Evolutionary conservation across 1,284 basidiomycete genomes (phyloP).

Genomic region (Leccinum brunneo-olivaceum): DNA sequence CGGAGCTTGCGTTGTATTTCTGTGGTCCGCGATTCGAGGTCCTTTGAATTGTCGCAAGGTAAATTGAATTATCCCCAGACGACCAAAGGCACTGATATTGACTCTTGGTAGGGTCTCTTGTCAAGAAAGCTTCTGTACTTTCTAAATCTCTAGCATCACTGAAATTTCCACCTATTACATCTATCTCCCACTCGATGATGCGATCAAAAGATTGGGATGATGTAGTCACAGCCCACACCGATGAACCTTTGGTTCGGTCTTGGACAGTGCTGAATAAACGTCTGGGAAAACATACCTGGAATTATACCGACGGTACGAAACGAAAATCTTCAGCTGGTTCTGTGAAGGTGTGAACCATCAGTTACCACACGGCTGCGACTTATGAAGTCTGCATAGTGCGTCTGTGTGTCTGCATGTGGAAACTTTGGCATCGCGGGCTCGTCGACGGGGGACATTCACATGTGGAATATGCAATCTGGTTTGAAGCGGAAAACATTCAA

Average conservation of each 20-base stretch:
- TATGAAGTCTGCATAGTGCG: conserved; percentile 44
- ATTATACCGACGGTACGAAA: conserved; percentile 41
- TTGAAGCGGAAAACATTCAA: conserved; percentile 75
- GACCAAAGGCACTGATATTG: neutral
- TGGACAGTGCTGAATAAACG: conserved; percentile 85
- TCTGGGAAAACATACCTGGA: conserved; percentile 68
- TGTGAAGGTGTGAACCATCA: conserved; percentile 50
- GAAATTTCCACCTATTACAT: conserved; percentile 75
- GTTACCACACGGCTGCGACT: neutral
- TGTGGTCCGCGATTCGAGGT: conserved; percentile 89
- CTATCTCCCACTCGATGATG: conserved; percentile 74
- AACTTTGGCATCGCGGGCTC: conserved; percentile 90
- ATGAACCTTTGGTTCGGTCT: conserved; percentile 74
- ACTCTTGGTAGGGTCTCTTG: conserved; percentile 58
- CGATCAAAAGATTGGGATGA: conserved; percentile 98
- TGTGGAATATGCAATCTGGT: conserved; percentile 98
- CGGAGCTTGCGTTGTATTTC: conserved; percentile 85
- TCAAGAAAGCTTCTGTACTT: conserved; percentile 77
- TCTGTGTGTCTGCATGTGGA: conserved; percentile 90
- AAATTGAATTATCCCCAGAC: neutral
- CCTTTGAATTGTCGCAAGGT: conserved; percentile 95
- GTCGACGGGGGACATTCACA: conserved; percentile 70
- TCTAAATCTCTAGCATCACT: conserved; percentile 76
- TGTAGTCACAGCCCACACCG: conserved; percentile 83
- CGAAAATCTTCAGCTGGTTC: conserved; percentile 48